Base-by-base conservation (phyloP, 2,329 filamentous ascomycete species). In the Cladophialophora carrionii region DNA sequence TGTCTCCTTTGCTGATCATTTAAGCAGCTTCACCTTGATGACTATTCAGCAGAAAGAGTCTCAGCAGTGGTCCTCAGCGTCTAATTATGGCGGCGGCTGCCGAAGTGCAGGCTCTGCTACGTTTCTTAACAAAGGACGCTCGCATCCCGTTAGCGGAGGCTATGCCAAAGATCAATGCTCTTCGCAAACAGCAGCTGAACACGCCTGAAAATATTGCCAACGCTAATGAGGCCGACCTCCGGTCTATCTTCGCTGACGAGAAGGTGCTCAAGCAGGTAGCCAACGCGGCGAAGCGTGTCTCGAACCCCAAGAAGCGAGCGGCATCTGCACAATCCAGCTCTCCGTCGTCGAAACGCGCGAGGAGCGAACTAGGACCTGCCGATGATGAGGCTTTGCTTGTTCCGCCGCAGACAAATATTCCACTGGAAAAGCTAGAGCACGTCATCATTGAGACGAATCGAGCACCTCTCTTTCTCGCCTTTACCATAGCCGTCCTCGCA, bases 381-480 rank as follows among this genome's bases (percentile, higher is more conserved):
- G 72, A 76, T 43, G 68, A 74, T 57, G 78, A 80, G 70, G 68
- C 70, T 9, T 64, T 72, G 2, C 72, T 80, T 10, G 67, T 72
- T 43, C 71, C 80, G 12, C 78, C 77, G 4, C 60, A 67, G 5
- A 70, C 73, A 20, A 58, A 63, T 6, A 5, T 67, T 12, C 59
- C 70, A 34, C 37, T 68, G 71, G 82, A 85, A 1, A 77, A 82
- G 7, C 85, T 96, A 4, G 79, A 81, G 14, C 76, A 78, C 1
- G 85, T 85, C 0, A 79, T 81, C 0, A 71, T 96, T 1, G 79
- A 88, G 67, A 95, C 91, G 0, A 96, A 96, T 72, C 83, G 92
- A 46, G 92, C 92, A 1, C 92, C 92, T 0, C 79, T 96, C 1
- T 87, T 96, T 1, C 82, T 96, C 4, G 91, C 91, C 0, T 96